A percentile compares a stretch with the other conserved stretches of the same genome.
Evolutionary conservation across 2,329 filamentous ascomycete genomes (phyloP).

Genomic region (Hypoxylon sp.): DNA sequence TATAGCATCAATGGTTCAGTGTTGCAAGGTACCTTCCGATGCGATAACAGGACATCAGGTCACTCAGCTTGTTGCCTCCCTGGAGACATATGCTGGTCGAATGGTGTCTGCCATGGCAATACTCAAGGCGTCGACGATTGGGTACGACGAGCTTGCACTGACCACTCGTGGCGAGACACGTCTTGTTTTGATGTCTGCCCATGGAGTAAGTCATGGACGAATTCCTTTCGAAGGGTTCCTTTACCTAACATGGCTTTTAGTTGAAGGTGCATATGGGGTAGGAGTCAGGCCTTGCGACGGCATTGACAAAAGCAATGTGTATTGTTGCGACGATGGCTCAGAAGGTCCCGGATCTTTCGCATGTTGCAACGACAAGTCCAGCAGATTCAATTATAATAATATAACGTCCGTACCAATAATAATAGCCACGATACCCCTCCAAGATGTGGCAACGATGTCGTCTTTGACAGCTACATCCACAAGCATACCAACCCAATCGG

Average conservation of each 20-base stretch:
- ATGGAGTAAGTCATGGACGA: slow-evolving; percentile 10
- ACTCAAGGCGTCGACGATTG: slow-evolving; percentile 10
- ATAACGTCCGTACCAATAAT: slow-evolving; percentile 32
- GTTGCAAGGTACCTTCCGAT: slow-evolving; percentile 8
- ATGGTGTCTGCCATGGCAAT: slow-evolving; percentile 26
- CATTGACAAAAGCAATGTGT: slow-evolving; percentile 28
- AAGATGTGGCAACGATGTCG: not conserved
- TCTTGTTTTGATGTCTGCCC: slow-evolving; percentile 33
- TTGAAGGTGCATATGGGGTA: not conserved
- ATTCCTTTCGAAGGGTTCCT: not conserved
- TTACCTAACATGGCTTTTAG: slow-evolving; percentile 13
- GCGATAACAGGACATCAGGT: slow-evolving; percentile 25
- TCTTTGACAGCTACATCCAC: slow-evolving; percentile 5
- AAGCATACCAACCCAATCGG: slow-evolving; percentile 1
- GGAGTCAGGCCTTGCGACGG: slow-evolving; percentile 37
- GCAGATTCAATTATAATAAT: slow-evolving; percentile 25
- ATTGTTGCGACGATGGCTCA: slow-evolving; percentile 38
- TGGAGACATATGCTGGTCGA: slow-evolving; percentile 33
- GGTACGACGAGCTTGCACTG: slow-evolving; percentile 29
- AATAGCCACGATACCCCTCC: slow-evolving; percentile 25
- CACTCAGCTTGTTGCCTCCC: slow-evolving; percentile 31
- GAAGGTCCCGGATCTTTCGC: slow-evolving; percentile 32
- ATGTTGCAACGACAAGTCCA: slow-evolving; percentile 24
- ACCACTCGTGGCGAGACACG: slow-evolving; percentile 22
- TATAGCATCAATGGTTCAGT: slow-evolving; percentile 21